Base-by-base conservation (phyloP, 208 protist genomes). In the Tritrichomonas foetus region DNA sequence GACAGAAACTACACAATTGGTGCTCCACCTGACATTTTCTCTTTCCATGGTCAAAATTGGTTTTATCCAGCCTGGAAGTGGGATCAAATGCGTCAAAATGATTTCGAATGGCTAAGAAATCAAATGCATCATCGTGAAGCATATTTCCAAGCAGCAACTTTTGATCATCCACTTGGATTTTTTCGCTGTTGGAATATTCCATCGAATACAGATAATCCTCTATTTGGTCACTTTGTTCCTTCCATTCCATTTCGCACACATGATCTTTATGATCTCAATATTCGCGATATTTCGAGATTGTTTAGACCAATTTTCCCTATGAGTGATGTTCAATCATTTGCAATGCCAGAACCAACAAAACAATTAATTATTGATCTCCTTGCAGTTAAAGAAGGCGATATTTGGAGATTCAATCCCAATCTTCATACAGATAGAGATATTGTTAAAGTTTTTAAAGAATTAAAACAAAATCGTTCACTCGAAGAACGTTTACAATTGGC, bases 1-100 rank as follows among this genome's bases (percentile, higher is more conserved):
- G 78, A 89, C 30, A 49, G 39, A 16, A n/a, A 20, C 14, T 89
- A 89, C 41, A 89, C 44, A n/a, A 89, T 57, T 39, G 78, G 78
- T 3, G 41, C 78, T 11, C 78, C 78, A 9, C 78, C 78, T 20
- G 78, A 89, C 30, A 89, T 57, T 55, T 89, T 89, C 47, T 89
- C 78, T 22, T 89, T 89, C 78, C 41, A 89, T 50, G 78, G 78
- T 20, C 78, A 89, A n/a, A 89, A 89, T 39, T 89, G 78, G 78
- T 44, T 20, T 36, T 89, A 89, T 57, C 78, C 78, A 16, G 5
- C 78, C 33, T 89, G 78, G 78, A 57, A 89, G 9, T 89, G 78
- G 78, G 78, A 57, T 11, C 47, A n/a, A 20, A 89, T 89, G 78
- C 5, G 41, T 0, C 20, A 89, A 57, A 57, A 16, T 14, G 44